Conservation (phyloP, 371 early-diverging fungal genomes). For the Syncephalastrum racemosum region DNA sequence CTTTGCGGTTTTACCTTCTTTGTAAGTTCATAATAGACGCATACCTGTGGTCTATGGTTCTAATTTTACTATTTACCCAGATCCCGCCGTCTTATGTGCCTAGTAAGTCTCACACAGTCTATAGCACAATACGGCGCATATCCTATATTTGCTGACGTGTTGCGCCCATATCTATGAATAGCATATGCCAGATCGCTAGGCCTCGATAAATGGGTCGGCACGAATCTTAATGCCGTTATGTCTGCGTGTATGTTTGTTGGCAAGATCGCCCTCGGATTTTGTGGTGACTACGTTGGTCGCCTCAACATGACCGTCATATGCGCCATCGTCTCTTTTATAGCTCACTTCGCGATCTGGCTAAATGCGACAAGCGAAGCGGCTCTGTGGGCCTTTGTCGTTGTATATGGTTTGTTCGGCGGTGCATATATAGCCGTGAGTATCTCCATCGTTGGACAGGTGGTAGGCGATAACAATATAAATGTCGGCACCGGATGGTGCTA, state of each 20-base stretch:
- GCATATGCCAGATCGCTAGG: slow-evolving; percentile 33
- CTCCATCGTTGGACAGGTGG: not conserved
- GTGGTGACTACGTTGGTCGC: slow-evolving; percentile 56
- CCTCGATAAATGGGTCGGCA: slow-evolving; percentile 29
- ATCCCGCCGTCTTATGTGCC: not conserved
- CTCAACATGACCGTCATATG: slow-evolving; percentile 51
- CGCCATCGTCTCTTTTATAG: slow-evolving; percentile 36
- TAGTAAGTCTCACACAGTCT: slow-evolving; percentile 6
- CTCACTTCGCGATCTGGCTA: slow-evolving; percentile 36
- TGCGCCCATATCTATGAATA: not conserved
- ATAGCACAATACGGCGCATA: slow-evolving; percentile 5
- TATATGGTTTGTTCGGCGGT: slow-evolving; percentile 57
- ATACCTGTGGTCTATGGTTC: slow-evolving; percentile 5
- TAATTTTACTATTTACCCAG: slow-evolving; percentile 1
- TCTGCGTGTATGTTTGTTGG: slow-evolving; percentile 49
- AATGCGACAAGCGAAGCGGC: slow-evolving; percentile 30
- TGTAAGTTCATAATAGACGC: slow-evolving; percentile 17
- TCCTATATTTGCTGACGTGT: not conserved
- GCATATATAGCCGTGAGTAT: slow-evolving; percentile 39
- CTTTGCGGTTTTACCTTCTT: slow-evolving; percentile 24
- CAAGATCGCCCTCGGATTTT: slow-evolving; percentile 45
- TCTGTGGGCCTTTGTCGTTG: slow-evolving; percentile 33
- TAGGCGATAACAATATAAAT: too few relatives aligned
- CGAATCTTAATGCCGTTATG: slow-evolving; percentile 41
- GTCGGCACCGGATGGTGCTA: too few relatives aligned